phyloP scores from a whole-genome alignment of 2,329 filamentous ascomycete species.

The Colletotrichum lini region DNA sequence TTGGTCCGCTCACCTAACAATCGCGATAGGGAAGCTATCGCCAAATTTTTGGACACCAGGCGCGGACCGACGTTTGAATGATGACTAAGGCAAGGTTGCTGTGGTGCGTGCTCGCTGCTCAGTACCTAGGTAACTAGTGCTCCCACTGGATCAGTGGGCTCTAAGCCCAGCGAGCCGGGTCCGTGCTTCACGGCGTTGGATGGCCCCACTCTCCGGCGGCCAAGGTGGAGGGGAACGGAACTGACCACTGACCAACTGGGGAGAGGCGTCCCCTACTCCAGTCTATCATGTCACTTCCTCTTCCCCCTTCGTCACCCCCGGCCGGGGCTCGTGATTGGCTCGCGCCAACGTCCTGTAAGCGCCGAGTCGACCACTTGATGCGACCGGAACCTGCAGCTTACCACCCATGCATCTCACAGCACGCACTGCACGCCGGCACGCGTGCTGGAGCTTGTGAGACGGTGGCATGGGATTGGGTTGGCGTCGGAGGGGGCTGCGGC shows the following conservation, averaged over 20 bases:
- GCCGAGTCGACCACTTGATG: slow-evolving; percentile 42
- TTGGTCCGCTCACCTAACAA: slow-evolving; percentile 22
- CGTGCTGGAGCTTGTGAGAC: slow-evolving; percentile 8
- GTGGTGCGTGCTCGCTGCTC: neutral
- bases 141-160: neutral
- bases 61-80: slow-evolving; percentile 27
- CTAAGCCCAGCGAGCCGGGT: neutral
- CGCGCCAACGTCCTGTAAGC: slow-evolving; percentile 41
- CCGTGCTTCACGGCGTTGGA: slow-evolving; percentile 1
- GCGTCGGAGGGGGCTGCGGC: neutral
- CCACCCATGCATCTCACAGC: slow-evolving; percentile 37
- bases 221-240: neutral
- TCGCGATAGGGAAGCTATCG: slow-evolving; percentile 39
- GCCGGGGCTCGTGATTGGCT: slow-evolving; percentile 35
- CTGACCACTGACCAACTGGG: neutral
- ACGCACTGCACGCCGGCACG: slow-evolving; percentile 15
- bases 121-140: neutral
- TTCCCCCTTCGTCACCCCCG: slow-evolving; percentile 11
- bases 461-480: slow-evolving; percentile 10
- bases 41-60: slow-evolving; percentile 40
- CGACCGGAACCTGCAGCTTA: slow-evolving; percentile 39
- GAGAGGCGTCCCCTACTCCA: neutral
- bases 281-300: neutral
- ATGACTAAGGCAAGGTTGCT: slow-evolving; percentile 28
- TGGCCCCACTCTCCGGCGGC: slow-evolving; percentile 9